Evolutionary conservation across 257 asterid species (phyloP).

Genomic region (Linderniella brevidens): DNA sequence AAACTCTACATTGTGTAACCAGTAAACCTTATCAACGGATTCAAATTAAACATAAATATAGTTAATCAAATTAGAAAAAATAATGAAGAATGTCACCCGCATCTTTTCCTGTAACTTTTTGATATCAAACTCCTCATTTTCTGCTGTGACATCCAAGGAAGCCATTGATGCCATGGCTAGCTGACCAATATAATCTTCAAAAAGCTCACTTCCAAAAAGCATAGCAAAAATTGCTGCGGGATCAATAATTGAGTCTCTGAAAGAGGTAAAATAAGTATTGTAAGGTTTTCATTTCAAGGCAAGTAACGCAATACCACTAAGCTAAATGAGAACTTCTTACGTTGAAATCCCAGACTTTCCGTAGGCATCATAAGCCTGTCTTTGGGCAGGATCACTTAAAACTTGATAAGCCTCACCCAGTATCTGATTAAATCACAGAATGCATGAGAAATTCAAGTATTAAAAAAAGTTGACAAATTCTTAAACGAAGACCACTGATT

Average conservation of each 20-base stretch:
- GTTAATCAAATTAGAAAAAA: neutral
- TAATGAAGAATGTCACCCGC: slow-evolving; percentile 45
- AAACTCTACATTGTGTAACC: too few relatives aligned
- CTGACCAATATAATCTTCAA: slow-evolving; percentile 97
- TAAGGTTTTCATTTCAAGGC: slow-evolving; percentile 5
- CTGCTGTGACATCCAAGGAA: slow-evolving; percentile 67
- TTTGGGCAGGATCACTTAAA: slow-evolving; percentile 79
- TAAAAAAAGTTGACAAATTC: neutral
- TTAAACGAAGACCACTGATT: too few relatives aligned
- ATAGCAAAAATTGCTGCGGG: slow-evolving; percentile 99
- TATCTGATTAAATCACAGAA: slow-evolving; percentile 31
- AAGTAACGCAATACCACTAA: slow-evolving; percentile 4
- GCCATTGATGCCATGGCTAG: slow-evolving; percentile 99
- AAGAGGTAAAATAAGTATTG: slow-evolving; percentile 10
- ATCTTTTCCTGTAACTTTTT: slow-evolving; percentile 82
- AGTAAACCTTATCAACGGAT: too few relatives aligned
- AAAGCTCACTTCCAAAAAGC: slow-evolving; percentile 99
- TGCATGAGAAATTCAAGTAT: slow-evolving; percentile 11
- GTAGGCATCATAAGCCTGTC: slow-evolving; percentile 79
- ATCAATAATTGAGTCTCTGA: slow-evolving; percentile 90
- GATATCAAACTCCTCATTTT: slow-evolving; percentile 77
- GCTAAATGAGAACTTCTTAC: slow-evolving; percentile 29
- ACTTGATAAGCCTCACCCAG: slow-evolving; percentile 99
- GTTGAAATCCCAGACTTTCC: slow-evolving; percentile 95
- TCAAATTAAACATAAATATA: too few relatives aligned